Conservation (phyloP, 2,329 filamentous ascomycete species). For the Onygenales sp. region DNA sequence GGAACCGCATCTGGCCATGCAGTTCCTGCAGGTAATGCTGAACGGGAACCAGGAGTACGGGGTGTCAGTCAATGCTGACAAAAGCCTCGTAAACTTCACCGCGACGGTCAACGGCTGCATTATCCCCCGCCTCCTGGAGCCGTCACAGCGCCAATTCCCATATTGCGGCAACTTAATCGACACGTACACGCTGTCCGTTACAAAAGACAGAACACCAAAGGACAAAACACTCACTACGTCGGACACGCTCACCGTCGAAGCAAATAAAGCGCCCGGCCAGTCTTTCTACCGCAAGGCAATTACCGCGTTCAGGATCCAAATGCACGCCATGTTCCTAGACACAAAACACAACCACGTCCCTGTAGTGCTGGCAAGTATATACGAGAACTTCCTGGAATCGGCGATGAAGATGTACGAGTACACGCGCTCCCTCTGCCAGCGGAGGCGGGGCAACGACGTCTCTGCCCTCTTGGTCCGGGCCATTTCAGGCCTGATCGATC, state of each 20-base stretch:
- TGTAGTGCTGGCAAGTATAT: slow-evolving; percentile 66
- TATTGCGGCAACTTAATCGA: slow-evolving; percentile 81
- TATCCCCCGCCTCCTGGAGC: slow-evolving; percentile 42
- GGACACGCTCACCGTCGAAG: slow-evolving; percentile 71
- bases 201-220: slow-evolving; percentile 51
- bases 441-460: slow-evolving; percentile 23
- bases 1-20: slow-evolving; percentile 53
- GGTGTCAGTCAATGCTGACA: slow-evolving; percentile 63
- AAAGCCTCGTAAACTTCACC: slow-evolving; percentile 80
- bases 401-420: slow-evolving; percentile 64
- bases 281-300: slow-evolving; percentile 74
- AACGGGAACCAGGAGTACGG: slow-evolving; percentile 69
- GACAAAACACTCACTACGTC: slow-evolving; percentile 50
- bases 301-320: slow-evolving; percentile 68
- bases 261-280: slow-evolving; percentile 60
- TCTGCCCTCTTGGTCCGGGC: slow-evolving; percentile 61
- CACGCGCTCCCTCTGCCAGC: slow-evolving; percentile 47
- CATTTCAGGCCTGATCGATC: slow-evolving; percentile 55
- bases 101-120: slow-evolving; percentile 44
- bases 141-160: slow-evolving; percentile 49
- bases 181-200: slow-evolving; percentile 62
- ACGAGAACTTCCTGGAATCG: slow-evolving; percentile 64
- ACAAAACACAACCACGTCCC: slow-evolving; percentile 61
- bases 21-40: slow-evolving; percentile 75
- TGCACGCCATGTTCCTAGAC: slow-evolving; percentile 56